Evolutionary conservation across 352 stramenopile genomes (phyloP).

Genomic region (Pilasporangium apinafurcum): DNA sequence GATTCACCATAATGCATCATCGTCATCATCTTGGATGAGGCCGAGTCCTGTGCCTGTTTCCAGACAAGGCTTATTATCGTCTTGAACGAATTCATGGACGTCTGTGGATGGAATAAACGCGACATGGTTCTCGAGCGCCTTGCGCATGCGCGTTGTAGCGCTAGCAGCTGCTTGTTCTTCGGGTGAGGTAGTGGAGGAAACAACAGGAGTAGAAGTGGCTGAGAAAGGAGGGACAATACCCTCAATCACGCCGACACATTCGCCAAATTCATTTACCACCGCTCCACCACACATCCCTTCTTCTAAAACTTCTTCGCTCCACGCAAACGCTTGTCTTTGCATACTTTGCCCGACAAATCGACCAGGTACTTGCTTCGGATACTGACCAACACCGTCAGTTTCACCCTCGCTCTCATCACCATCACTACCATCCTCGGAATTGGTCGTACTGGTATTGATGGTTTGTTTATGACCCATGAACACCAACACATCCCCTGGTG

Average conservation of each 20-base stretch:
- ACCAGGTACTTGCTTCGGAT: constrained; percentile 40
- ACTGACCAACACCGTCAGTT: constrained; percentile 16
- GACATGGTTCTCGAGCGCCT: constrained; percentile 62
- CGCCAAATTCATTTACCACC: constrained; percentile 27
- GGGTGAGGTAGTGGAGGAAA: constrained; percentile 8
- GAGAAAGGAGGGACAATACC: constrained; percentile 55
- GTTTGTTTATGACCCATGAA: constrained; percentile 51
- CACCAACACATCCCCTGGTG: constrained; percentile 30
- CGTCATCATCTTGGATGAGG: constrained; percentile 4
- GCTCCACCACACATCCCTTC: constrained; percentile 82
- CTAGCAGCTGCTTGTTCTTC: constrained; percentile 15
- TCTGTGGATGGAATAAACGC: constrained; percentile 54
- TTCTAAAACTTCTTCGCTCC: constrained; percentile 63
- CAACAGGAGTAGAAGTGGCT: constrained; percentile 3
- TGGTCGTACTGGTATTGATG: no score
- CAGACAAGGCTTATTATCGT: constrained; percentile 18
- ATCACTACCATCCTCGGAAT: constrained; percentile 1
- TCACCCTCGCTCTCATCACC: constrained; percentile 5
- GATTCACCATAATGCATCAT: constrained; percentile 9
- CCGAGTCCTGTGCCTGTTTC: constrained; percentile 28
- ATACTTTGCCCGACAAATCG: constrained; percentile 52
- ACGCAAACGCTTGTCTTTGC: constrained; percentile 64
- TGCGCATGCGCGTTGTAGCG: constrained; percentile 41
- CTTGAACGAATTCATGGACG: constrained; percentile 39
- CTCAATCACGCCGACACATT: constrained; percentile 70